Evolutionary conservation across 179 eudicot species (phyloP).

Genomic region (Nepenthes alata): DNA sequence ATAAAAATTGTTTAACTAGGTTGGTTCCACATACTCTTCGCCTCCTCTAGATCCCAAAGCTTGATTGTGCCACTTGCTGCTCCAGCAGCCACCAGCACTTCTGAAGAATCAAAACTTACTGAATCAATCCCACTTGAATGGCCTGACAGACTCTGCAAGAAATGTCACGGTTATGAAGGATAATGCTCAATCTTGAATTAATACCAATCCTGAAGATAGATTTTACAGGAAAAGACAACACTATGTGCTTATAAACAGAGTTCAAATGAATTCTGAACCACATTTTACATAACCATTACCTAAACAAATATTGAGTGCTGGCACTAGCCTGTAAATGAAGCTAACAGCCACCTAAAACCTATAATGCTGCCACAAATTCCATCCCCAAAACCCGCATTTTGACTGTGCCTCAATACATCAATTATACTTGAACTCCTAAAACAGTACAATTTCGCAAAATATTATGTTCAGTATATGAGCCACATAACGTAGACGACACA

Average conservation of each 20-base stretch:
- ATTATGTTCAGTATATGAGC: too few species aligned
- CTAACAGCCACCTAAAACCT: too few species aligned
- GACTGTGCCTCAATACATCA: too few species aligned
- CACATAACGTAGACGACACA: too few species aligned
- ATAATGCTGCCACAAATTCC: too few species aligned
- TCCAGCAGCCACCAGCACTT: slow-evolving; percentile 92
- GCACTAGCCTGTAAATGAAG: too few species aligned
- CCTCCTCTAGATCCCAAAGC: slow-evolving; percentile 99
- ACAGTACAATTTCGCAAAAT: too few species aligned
- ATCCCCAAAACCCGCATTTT: too few species aligned
- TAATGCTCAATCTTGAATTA: not conserved
- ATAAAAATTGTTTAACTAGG: not conserved
- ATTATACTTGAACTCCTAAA: too few species aligned
- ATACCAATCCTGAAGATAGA: not conserved
- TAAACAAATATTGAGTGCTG: too few species aligned
- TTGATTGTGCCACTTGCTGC: slow-evolving; percentile 98
- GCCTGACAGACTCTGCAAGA: slow-evolving; percentile 84
- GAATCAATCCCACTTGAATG: slow-evolving; percentile 98
- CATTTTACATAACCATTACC: too few species aligned
- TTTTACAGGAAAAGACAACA: not conserved
- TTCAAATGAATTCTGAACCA: too few species aligned
- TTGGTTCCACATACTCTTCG: slow-evolving; percentile 55
- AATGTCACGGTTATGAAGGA: not conserved
- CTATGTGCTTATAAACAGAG: not conserved
- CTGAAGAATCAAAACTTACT: slow-evolving; percentile 93